These are phyloP conservation scores for Rhizopus stolonifer DNA, from an alignment of 371 early-diverging fungal genomes.

Conservation along the genomic window DNA sequence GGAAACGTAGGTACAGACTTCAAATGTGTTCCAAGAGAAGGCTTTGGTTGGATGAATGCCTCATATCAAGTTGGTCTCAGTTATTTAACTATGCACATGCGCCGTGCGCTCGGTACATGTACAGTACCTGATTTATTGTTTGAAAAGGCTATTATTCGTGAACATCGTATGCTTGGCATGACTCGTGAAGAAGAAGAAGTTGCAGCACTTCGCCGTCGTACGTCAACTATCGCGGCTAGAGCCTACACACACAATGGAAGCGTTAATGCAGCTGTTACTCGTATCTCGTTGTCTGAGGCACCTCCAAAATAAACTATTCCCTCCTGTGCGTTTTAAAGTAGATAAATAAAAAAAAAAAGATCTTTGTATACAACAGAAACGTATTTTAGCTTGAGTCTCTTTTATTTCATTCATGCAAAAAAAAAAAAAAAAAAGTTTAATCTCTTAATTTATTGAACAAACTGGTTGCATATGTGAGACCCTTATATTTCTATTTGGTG, in stretches of 20 bases:
- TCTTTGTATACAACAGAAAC: too few relatives aligned
- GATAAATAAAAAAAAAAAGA: too few relatives aligned
- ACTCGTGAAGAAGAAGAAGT: conserved; percentile 15
- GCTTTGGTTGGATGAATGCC: conserved; percentile 98
- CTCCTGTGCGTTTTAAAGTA: too few relatives aligned
- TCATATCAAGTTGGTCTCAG: conserved; percentile 80
- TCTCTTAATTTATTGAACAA: too few relatives aligned
- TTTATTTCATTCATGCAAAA: too few relatives aligned
- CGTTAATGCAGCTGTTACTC: conserved; percentile 23
- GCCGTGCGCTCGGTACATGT: conserved; percentile 76
- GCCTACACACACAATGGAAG: conserved; percentile 20
- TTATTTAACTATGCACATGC: conserved; percentile 63
- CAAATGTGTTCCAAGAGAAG: conserved; percentile 87
- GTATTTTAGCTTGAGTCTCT: too few relatives aligned
- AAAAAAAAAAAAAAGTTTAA: too few relatives aligned
- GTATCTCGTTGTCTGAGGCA: conserved; percentile 11
- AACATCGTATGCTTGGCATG: conserved; percentile 16
- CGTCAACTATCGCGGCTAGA: conserved; percentile 24
- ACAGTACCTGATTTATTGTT: conserved; percentile 73
- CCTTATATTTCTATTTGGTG: too few relatives aligned
- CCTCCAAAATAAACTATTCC: not conserved
- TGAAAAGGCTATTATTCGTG: conserved; percentile 26
- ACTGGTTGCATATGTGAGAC: too few relatives aligned
- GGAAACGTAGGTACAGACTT: conserved; percentile 93
- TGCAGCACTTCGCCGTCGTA: conserved; percentile 17